These are phyloP conservation scores for Lobosporangium transversale DNA, from an alignment of 192 early-diverging fungal species.

Conservation along the genomic window DNA sequence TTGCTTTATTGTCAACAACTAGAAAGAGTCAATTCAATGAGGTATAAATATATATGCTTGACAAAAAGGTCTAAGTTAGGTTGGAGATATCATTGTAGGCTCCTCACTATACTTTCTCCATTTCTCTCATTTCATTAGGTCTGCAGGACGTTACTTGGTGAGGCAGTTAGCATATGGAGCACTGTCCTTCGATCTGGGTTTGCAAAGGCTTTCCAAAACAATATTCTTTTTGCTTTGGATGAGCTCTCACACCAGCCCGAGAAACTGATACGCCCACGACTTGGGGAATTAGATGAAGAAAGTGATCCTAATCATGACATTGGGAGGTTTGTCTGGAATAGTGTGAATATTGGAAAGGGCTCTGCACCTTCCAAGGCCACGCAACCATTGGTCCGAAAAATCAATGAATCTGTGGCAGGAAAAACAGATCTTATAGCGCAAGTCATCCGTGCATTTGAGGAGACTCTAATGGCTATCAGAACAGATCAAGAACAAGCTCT, in stretches of 20 bases:
- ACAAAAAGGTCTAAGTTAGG: too few species aligned
- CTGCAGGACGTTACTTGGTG: constrained; percentile 46
- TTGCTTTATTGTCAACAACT: constrained; percentile 2
- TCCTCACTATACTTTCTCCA: too few species aligned
- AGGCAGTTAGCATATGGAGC: constrained; percentile 57
- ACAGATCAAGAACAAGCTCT: constrained; percentile 30
- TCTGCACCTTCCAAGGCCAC: constrained; percentile 24
- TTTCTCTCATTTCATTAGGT: constrained; percentile 5
- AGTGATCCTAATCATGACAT: constrained; percentile 49
- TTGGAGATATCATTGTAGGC: too few species aligned
- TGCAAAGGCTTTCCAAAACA: constrained; percentile 49
- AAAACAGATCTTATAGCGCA: constrained; percentile 41
- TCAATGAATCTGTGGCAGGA: constrained; percentile 33
- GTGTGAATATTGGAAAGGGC: constrained; percentile 3
- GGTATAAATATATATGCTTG: too few species aligned
- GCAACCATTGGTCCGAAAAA: constrained; percentile 32
- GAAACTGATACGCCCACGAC: constrained; percentile 35
- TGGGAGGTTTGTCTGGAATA: constrained; percentile 35
- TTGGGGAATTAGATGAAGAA: constrained; percentile 40
- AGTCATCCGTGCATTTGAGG: constrained; percentile 21
- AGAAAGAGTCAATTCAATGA: constrained; percentile 24
- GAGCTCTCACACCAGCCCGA: constrained; percentile 55
- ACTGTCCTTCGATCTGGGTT: constrained; percentile 53
- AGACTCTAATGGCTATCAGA: constrained; percentile 14
- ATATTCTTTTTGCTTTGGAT: constrained; percentile 44